Evolutionary conservation across 2,329 filamentous ascomycete genomes (phyloP).

Genomic region (Colletotrichum higginsianum): DNA sequence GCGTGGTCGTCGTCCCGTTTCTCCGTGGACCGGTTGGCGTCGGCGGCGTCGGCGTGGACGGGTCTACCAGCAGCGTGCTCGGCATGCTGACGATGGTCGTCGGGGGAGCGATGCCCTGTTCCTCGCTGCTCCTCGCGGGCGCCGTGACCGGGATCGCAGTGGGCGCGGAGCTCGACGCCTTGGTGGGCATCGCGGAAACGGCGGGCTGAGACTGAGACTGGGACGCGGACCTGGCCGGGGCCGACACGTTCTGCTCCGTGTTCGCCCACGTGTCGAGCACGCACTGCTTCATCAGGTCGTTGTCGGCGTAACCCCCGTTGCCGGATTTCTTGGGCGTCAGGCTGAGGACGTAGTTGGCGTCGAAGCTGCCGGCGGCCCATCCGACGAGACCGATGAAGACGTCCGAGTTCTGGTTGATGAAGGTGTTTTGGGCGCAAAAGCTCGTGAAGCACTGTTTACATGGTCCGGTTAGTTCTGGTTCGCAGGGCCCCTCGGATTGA

Average conservation of each 20-base stretch:
- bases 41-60: conserved; percentile 30
- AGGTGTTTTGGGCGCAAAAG: conserved; percentile 63
- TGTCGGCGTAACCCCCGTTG: conserved; percentile 53
- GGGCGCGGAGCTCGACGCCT: not conserved
- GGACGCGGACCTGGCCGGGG: not conserved
- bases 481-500: too few species aligned
- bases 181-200: conserved; percentile 3
- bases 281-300: conserved; percentile 60
- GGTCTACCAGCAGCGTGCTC: conserved; percentile 26
- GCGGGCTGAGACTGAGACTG: conserved; percentile 20
- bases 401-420: conserved; percentile 62
- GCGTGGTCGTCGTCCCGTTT: conserved; percentile 25
- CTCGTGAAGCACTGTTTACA: conserved; percentile 55
- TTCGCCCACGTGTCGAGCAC: conserved; percentile 50
- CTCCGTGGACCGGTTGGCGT: conserved; percentile 7
- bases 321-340: conserved; percentile 57
- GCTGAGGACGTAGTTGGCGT: conserved; percentile 57
- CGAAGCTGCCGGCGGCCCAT: conserved; percentile 63
- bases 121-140: not conserved
- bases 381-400: conserved; percentile 63
- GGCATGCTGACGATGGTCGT: conserved; percentile 26
- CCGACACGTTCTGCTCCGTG: conserved; percentile 31
- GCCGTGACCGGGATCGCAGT: not conserved
- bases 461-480: too few species aligned
- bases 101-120: conserved; percentile 29